Base-by-base conservation (phyloP, 768 basidiomycete genomes). In the Auriscalpium microsporum region DNA sequence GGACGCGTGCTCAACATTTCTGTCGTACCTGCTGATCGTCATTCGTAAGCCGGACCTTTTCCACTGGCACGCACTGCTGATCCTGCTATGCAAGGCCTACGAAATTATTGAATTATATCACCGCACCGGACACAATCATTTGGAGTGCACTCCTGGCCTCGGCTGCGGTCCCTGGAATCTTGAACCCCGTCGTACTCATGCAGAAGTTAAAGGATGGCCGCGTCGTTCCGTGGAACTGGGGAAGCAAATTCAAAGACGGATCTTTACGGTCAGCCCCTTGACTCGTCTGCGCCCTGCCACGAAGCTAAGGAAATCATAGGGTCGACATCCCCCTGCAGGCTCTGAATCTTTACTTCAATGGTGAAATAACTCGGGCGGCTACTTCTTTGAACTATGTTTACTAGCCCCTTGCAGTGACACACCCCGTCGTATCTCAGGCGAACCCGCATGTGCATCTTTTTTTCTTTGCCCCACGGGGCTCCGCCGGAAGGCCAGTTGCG, bases 121-220 rank as follows among this genome's bases (percentile, higher is more conserved):
- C 93, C 17, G 89, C 94, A n/a, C 96, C 96, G 0, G 90, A 98
- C 67, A 88, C 86, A 3, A 74, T 90, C 17, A 87, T 90, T 53
- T 90, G 87, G 87, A 84, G 80, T 45, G 86, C 87, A 2, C 63
- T 90, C 38, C 71, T 95, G 44, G 92, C 93, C 7, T 93, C 91
- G 5, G 94, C 94, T 3, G 94, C 95, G 21, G 94, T 96, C 2
- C 95, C 94, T 0, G 93, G 95, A 0, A 95, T 97, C 61, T 68
- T 97, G 44, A 94, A 96, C 62, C 93, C 95, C 5, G 95, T 98
- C 14, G 93, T 94, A 0, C 71, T 99, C 53, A 90, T 99, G 88
- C 88, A 92, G 66, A 97, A 95, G 69, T 78, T 86, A 21, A 80
- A 76, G 57, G 85, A 86, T 58, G 94, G 91, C 1, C 79, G 75